These are phyloP conservation scores for Neurospora tetraspora DNA, from an alignment of 495 filamentous ascomycete species.

Conservation along the genomic window DNA sequence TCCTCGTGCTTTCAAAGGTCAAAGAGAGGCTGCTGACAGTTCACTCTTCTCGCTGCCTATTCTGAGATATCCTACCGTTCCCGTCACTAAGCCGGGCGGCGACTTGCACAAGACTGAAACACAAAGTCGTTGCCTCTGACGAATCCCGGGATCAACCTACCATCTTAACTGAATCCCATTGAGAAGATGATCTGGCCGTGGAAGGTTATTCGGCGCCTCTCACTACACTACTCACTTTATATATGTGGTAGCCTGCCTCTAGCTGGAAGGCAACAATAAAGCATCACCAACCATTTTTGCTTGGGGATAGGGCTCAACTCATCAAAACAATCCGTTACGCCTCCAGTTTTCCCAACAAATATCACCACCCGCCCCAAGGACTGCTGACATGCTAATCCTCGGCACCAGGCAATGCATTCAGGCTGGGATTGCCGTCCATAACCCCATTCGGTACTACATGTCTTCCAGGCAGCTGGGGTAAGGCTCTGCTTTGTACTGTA, in stretches of 20 bases:
- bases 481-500: background rate
- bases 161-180: background rate
- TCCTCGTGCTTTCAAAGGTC: background rate
- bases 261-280: background rate
- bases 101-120: background rate
- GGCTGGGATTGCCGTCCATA: background rate
- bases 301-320: background rate
- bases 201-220: background rate
- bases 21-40: background rate
- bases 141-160: background rate
- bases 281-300: background rate
- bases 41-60: background rate
- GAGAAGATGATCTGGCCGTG: background rate
- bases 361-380: background rate
- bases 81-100: background rate
- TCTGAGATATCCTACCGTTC: background rate
- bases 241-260: background rate
- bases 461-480: background rate
- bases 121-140: background rate
- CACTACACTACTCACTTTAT: background rate
- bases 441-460: background rate
- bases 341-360: background rate
- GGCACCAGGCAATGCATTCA: background rate
- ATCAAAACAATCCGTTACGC: background rate
- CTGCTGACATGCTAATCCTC: background rate